phyloP scores from a whole-genome alignment of 2,329 filamentous ascomycete species.

The Harringtonia aguacate region DNA sequence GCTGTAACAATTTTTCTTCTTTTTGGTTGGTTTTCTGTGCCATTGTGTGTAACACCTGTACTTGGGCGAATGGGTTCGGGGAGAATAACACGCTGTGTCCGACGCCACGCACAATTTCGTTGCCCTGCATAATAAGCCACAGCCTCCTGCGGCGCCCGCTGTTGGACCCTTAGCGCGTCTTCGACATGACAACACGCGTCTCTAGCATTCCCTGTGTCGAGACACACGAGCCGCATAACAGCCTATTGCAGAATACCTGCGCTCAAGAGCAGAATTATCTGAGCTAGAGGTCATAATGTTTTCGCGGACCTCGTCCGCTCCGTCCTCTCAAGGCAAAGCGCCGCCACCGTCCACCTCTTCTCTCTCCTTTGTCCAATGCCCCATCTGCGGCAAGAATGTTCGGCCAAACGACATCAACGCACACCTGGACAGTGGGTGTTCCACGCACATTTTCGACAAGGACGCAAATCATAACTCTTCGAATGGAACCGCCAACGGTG shows the following conservation, averaged over 20 bases:
- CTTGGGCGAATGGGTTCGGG: too few relatives aligned
- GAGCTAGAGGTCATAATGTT: conserved; percentile 2
- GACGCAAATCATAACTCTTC: conserved; percentile 14
- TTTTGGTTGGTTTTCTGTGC: too few relatives aligned
- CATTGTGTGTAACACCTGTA: too few relatives aligned
- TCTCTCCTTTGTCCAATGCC: conserved; percentile 54
- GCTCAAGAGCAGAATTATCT: not conserved
- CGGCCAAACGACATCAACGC: conserved; percentile 69
- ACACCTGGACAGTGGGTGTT: conserved; percentile 81
- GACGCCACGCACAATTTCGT: too few relatives aligned
- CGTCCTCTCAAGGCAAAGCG: not conserved
- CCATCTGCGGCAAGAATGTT: conserved; percentile 68
- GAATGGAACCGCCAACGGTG: not conserved
- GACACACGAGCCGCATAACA: not conserved
- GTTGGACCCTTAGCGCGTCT: too few relatives aligned
- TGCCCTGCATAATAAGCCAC: too few relatives aligned
- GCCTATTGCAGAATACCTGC: not conserved
- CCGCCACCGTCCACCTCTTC: not conserved
- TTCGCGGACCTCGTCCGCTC: not conserved
- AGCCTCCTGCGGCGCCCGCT: too few relatives aligned
- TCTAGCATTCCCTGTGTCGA: too few relatives aligned
- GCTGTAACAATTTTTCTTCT: too few relatives aligned
- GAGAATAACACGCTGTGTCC: too few relatives aligned
- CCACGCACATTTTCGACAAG: conserved; percentile 49
- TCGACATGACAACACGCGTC: too few relatives aligned